Base-by-base conservation (phyloP, 306 rosid genomes). In the Dryas drummondii region DNA sequence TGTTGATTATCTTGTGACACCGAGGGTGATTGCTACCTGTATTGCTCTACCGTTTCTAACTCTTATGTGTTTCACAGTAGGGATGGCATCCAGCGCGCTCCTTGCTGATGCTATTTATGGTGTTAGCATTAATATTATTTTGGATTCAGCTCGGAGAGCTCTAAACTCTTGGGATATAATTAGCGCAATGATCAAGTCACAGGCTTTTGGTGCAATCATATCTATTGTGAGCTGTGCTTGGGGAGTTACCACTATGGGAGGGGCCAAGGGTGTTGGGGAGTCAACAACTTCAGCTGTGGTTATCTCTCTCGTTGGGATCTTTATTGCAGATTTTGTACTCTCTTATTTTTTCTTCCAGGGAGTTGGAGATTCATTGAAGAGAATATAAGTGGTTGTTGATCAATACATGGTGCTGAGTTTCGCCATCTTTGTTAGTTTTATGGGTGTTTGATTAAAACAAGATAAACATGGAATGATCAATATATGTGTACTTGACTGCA, bases 211-310 rank as follows among this genome's bases (percentile, higher is more conserved):
- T 44, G 92, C 91, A 2, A 92, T 94, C 56, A 94, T 94, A 80
- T 94, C 98, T 7, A 66, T 92, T 76, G 97, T 92, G 68, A 94
- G 99, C 70, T 94, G 99, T 75, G 97, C 90, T 1, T 92, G 98
- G 98, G 99, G 98, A 66, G 85, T 94, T 61, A 94, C 99, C 45
- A 92, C 99, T 56, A 44, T 84, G 61, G 98, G 97, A 67, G 99
- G 99, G 44, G 99, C 99, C 71, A 92, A 94, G 84, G 97, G 97
- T 57, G 98, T 94, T 6, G 98, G 98, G 7, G 98, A 94, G 81
- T 90, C 99, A 27, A 94, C 99, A 47, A 94, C 97, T 0, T 92
- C 99, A 14, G 97, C 99, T 6, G 99, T 94, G 61, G 99, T 94
- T 55, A 80, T 94, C 73, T 94, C 99, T 71, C 97, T 94, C 68